A percentile compares a stretch with the other conserved stretches of the same genome.
These are phyloP conservation scores for Phytophthora hibernalis DNA, from an alignment of 352 stramenopile species.

Conservation along the genomic window DNA sequence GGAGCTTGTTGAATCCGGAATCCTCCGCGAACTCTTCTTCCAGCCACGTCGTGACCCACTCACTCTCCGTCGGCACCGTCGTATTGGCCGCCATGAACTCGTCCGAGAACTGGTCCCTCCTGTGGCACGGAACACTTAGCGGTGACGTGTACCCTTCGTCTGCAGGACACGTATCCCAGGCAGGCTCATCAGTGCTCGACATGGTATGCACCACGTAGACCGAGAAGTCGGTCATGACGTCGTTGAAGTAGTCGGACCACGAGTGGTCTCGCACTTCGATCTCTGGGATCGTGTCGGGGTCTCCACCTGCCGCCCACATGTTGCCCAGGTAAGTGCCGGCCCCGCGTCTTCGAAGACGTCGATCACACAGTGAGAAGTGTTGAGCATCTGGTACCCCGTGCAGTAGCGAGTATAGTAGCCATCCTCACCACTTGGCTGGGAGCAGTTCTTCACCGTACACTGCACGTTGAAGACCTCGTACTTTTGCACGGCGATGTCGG, in stretches of 20 bases:
- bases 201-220: conserved; percentile 38
- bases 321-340: conserved; percentile 21
- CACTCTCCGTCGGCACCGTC: conserved; percentile 18
- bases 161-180: conserved; percentile 12
- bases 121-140: conserved; percentile 20
- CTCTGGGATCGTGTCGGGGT: conserved; percentile 22
- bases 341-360: conserved; percentile 23
- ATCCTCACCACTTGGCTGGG: conserved; percentile 17
- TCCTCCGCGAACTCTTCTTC: conserved; percentile 21
- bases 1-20: conserved; percentile 11
- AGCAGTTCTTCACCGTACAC: conserved; percentile 33
- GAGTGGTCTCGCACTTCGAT: conserved; percentile 30
- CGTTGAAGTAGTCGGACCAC: conserved; percentile 19
- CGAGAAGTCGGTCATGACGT: conserved; percentile 12
- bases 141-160: conserved; percentile 7
- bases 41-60: conserved; percentile 33
- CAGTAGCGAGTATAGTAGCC: conserved; percentile 34
- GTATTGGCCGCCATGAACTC: conserved; percentile 25
- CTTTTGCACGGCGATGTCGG: conserved; percentile 25
- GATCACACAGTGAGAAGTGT: conserved; percentile 32
- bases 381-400: conserved; percentile 45
- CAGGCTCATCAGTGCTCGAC: conserved; percentile 6
- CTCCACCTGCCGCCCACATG: conserved; percentile 36
- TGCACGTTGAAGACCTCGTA: conserved; percentile 19
- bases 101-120: conserved; percentile 19